Evolutionary conservation across 305 asterid genomes (phyloP), one percentile per base, ranked within the genome.

Genomic region (Fraxinus albicans): DNA sequence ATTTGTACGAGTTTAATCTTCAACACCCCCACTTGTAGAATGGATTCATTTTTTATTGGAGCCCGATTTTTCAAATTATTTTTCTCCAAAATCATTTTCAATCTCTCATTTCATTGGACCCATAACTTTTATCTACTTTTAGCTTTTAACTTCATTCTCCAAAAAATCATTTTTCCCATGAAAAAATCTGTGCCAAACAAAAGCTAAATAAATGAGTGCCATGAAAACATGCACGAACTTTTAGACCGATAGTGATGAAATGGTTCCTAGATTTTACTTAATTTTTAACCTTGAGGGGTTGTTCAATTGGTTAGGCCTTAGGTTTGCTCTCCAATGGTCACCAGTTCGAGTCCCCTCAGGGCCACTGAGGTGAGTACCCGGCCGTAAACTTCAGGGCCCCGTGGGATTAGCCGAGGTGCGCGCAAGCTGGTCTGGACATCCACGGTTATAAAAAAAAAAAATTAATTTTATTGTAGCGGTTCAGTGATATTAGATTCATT

Each of bases 251-350:
- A 15, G 55, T 78, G 69, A 73, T 44, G 79, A 73, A 38, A 42
- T 87, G 77, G 74, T 47, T 53, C 82, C 79, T 80, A 34, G 38
- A 53, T 36, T 83, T 29, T 6, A 63, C 81, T 70, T 77, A 3
- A 77, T 19, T 60, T 38, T 29, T 29, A 29, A 29, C 31, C 31
- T 29, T 29, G 31, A 29, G 31, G 31, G 31, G 31, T 29, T 29
- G 31, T 0, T 29, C 31, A 29, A 29, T 29, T 29, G 31, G 31
- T 29, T 2, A 29, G 31, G 31, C 31, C 31, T 29, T 29, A 0
- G 31, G 2, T 29, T 29, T 29, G 31, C 31, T 29, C 31, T 0
- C 31, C 31, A 29, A 29, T 25, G 27, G 27, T 25, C 27, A 25
- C 27, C 27, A 25, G 27, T 25, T 25, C 27, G 27, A 25, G 27